These are phyloP conservation scores for Helichrysum umbraculigerum DNA, from an alignment of 129 eudicot species.

Conservation along the genomic window DNA sequence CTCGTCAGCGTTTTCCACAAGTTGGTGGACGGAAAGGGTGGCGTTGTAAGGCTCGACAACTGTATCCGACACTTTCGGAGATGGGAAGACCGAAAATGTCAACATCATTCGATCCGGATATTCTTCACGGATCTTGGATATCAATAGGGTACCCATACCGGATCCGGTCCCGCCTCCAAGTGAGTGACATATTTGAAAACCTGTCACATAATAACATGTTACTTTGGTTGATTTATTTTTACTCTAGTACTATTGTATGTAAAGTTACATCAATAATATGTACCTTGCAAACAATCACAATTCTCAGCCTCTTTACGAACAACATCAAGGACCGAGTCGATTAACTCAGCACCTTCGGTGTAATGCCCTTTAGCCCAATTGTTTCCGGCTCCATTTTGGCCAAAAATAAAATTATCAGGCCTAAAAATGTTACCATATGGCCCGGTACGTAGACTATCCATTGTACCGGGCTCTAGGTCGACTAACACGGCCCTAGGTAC, in stretches of 20 bases:
- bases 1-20: constrained; percentile 86
- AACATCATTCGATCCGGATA: constrained; percentile 87
- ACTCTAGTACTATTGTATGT: not conserved
- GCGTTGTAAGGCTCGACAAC: constrained; percentile 91
- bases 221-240: not conserved
- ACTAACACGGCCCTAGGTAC: constrained; percentile 81
- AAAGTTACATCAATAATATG: not conserved
- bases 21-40: constrained; percentile 85
- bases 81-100: constrained; percentile 87
- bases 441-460: constrained; percentile 72
- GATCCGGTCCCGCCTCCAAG: constrained; percentile 84
- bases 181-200: constrained; percentile 85
- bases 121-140: constrained; percentile 86
- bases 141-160: constrained; percentile 80
- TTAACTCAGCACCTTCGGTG: constrained; percentile 82
- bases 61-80: constrained; percentile 83
- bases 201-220: constrained; percentile 22
- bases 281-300: constrained; percentile 90
- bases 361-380: constrained; percentile 89
- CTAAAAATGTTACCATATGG: constrained; percentile 76
- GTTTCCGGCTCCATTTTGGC: constrained; percentile 82
- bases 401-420: constrained; percentile 78
- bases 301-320: constrained; percentile 87
- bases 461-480: constrained; percentile 86
- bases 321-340: constrained; percentile 82